Evolutionary conservation across 257 asterid species (phyloP).

Genomic region (Verbena officinalis): DNA sequence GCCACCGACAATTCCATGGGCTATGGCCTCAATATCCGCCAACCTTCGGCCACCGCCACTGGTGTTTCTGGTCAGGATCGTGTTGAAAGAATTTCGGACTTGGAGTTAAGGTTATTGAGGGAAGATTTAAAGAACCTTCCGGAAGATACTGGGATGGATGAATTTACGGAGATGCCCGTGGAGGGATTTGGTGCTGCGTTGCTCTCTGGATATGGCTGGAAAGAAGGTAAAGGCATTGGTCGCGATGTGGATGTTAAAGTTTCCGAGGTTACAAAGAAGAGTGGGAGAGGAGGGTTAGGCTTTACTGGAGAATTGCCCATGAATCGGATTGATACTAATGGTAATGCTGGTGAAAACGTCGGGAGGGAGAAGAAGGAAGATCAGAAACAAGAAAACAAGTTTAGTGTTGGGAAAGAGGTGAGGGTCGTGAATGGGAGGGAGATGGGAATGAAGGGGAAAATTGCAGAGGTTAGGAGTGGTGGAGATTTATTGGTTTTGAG

Average conservation of each 20-base stretch:
- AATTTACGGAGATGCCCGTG: conserved; percentile 69
- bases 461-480: conserved; percentile 52
- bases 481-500: conserved; percentile 57
- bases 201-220: conserved; percentile 82
- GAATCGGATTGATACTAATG: conserved; percentile 23
- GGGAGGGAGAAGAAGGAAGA: conserved; percentile 29
- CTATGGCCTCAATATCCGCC: conserved; percentile 75
- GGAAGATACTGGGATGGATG: conserved; percentile 59
- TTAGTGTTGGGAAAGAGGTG: conserved; percentile 60
- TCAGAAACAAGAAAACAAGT: conserved; percentile 33
- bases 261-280: conserved; percentile 49
- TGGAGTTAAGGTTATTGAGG: conserved; percentile 51
- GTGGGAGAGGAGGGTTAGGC: conserved; percentile 85
- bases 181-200: conserved; percentile 74
- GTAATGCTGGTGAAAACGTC: conserved; percentile 29
- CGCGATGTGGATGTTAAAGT: conserved; percentile 65
- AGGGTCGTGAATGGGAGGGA: conserved; percentile 67
- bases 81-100: conserved; percentile 38
- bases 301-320: conserved; percentile 42
- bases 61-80: not conserved
- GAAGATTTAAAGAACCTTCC: conserved; percentile 66
- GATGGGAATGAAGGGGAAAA: conserved; percentile 66
- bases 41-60: conserved; percentile 18
- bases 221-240: conserved; percentile 83
- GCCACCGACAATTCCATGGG: conserved; percentile 41